phyloP scores from a whole-genome alignment of 2,329 filamentous ascomycete species.

The Aspergillus sergii region DNA sequence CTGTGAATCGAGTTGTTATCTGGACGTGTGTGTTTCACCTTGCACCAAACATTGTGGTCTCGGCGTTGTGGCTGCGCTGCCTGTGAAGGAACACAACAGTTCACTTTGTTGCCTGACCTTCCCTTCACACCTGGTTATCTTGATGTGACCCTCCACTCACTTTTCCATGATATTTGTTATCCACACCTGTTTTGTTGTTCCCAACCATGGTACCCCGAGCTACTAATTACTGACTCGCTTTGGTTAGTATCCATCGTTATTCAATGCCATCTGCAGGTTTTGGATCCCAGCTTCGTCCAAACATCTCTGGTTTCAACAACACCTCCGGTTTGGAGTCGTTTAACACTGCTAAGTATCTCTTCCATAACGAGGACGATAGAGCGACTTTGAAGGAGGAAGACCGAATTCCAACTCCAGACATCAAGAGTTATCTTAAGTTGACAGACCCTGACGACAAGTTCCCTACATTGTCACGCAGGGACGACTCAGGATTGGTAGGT shows the following conservation, averaged over 20 bases:
- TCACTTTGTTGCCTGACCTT: background rate
- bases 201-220: background rate
- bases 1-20: background rate
- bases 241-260: constrained; percentile 76
- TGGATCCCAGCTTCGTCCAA: constrained; percentile 35
- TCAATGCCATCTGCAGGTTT: constrained; percentile 78
- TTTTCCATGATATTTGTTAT: background rate
- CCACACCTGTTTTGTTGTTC: background rate
- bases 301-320: constrained; percentile 30
- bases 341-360: constrained; percentile 83
- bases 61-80: background rate
- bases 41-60: background rate
- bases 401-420: constrained; percentile 62
- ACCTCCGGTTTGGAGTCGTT: constrained; percentile 71
- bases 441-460: constrained; percentile 81
- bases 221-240: constrained; percentile 12
- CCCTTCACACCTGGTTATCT: background rate
- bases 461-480: constrained; percentile 62
- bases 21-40: background rate
- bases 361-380: constrained; percentile 77
- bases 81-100: constrained; percentile 6
- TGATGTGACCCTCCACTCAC: background rate
- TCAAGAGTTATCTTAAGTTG: constrained; percentile 70
- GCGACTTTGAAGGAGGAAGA: constrained; percentile 48
- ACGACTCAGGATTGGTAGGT: constrained; percentile 59